Conservation (phyloP, 805 yeast genomes). For the Teunomyces barrocoloradensis region DNA sequence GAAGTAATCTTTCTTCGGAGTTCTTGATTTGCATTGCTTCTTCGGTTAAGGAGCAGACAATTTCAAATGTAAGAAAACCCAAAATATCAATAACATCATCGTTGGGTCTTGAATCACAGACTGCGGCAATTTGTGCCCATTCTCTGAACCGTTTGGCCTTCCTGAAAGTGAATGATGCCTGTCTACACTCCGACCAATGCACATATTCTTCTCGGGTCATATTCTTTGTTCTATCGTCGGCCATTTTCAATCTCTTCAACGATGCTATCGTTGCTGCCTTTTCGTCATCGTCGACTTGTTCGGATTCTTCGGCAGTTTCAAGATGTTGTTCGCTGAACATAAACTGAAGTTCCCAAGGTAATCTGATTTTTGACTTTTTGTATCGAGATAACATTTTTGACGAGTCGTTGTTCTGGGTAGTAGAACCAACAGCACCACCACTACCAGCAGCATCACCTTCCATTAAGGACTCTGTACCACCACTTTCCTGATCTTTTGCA, state of each 20-base stretch:
- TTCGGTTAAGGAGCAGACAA: slow-evolving; percentile 92
- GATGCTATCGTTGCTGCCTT: slow-evolving; percentile 86
- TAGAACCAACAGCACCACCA: slow-evolving; percentile 37
- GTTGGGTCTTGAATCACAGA: slow-evolving; percentile 87
- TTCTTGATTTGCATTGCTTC: slow-evolving; percentile 80
- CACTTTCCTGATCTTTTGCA: slow-evolving; percentile 57
- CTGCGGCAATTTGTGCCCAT: slow-evolving; percentile 85
- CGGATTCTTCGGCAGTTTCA: slow-evolving; percentile 59
- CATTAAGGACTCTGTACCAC: slow-evolving; percentile 49
- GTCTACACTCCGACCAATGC: slow-evolving; percentile 98
- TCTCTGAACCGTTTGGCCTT: slow-evolving; percentile 93
- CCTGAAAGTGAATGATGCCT: slow-evolving; percentile 93
- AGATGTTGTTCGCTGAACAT: slow-evolving; percentile 91
- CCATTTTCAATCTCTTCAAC: slow-evolving; percentile 82
- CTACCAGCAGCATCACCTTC: slow-evolving; percentile 49
- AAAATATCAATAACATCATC: slow-evolving; percentile 96
- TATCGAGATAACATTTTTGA: slow-evolving; percentile 46
- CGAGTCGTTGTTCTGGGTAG: slow-evolving; percentile 32
- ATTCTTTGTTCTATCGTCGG: slow-evolving; percentile 87
- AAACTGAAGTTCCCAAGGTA: slow-evolving; percentile 94
- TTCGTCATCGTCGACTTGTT: slow-evolving; percentile 80
- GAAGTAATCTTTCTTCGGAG: slow-evolving; percentile 54
- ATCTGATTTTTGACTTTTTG: slow-evolving; percentile 73
- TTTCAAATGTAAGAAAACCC: slow-evolving; percentile 94
- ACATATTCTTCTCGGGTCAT: slow-evolving; percentile 98